These are phyloP conservation scores for Haberlea rhodopensis DNA, from an alignment of 257 asterid genomes.

Conservation along the genomic window DNA sequence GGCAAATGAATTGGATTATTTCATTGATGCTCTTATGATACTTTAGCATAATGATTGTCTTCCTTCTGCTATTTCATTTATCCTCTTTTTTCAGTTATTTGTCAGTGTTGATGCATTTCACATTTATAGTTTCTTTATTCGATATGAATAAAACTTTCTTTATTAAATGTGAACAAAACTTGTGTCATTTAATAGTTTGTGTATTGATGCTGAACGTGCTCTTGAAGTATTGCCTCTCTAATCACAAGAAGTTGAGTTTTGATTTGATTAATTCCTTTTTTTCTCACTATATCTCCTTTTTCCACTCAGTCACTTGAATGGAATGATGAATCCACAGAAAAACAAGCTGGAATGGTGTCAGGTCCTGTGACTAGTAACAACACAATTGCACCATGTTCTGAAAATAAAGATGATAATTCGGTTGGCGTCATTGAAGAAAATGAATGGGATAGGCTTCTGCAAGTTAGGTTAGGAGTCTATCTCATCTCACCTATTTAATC, in stretches of 20 bases:
- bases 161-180: slow-evolving; percentile 6
- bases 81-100: not conserved
- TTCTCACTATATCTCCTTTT: slow-evolving; percentile 20
- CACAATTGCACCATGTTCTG: slow-evolving; percentile 43
- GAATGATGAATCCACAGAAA: slow-evolving; percentile 85
- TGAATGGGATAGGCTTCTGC: slow-evolving; percentile 98
- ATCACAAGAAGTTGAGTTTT: not conserved
- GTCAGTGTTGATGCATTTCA: not conserved
- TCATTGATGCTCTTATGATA: slow-evolving; percentile 2
- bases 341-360: slow-evolving; percentile 51
- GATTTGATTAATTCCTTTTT: slow-evolving; percentile 5
- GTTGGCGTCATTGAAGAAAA: slow-evolving; percentile 57
- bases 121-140: not conserved
- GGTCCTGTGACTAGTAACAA: slow-evolving; percentile 45
- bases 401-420: slow-evolving; percentile 56
- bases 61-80: not conserved
- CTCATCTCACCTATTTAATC: slow-evolving; percentile 13
- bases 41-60: slow-evolving; percentile 1
- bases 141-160: slow-evolving; percentile 12
- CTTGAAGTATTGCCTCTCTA: not conserved
- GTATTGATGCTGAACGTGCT: not conserved
- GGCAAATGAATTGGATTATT: slow-evolving; percentile 4
- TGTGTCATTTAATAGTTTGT: not conserved
- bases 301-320: slow-evolving; percentile 65
- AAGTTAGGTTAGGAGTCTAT: slow-evolving; percentile 58